Base-by-base conservation (phyloP, 768 basidiomycete genomes). In the Macrolepiota fuliginosa region DNA sequence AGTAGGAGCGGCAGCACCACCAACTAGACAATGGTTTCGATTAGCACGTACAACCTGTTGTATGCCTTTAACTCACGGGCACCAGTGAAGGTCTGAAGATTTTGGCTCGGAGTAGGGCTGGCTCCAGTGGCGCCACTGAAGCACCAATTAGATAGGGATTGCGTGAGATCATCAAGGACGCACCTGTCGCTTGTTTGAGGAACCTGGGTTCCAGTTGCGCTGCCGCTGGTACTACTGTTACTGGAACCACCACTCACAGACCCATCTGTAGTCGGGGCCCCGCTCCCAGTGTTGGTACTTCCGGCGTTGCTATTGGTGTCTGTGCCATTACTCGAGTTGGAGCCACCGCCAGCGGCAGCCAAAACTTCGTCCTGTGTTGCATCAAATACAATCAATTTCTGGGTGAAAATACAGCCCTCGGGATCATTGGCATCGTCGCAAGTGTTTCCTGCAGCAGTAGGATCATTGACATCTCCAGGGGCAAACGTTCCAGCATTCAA, bases 401-500 rank as follows among this genome's bases (percentile, higher is more conserved):
- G 78, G 3, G 84, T 81, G 75, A 86, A 80, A 66, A 88, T 89
- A 72, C 87, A 90, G 1, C 87, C 87, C 11, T 67, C 68, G 3
- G 80, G 54, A 67, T 89, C 86, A 67, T 82, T 76, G 15, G 74
- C 70, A 58, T 78, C 76, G 61, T 87, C 79, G 64, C 84, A 87
- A 15, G 78, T 78, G 68, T 85, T 84, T 11, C 85, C 85, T 65
- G 76, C 79, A 29, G 66, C 83, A 4, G 86, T 87, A 17, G 73
- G 37, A 68, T 88, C 87, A 64, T 74, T 74, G 32, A 79, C 65
- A 39, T 76, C 68, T 27, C 86, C 87, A 24, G 86, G 85, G 13
- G 81, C 81, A 69, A 89, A 88, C 13, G 85, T 88, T 35, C 86
- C 85, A 2, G 85, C 71, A 67, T 84, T 78, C 57, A 88, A 71